These are phyloP conservation scores for Microdochium bolleyi DNA, from an alignment of 2,329 filamentous ascomycete species.

Conservation along the genomic window DNA sequence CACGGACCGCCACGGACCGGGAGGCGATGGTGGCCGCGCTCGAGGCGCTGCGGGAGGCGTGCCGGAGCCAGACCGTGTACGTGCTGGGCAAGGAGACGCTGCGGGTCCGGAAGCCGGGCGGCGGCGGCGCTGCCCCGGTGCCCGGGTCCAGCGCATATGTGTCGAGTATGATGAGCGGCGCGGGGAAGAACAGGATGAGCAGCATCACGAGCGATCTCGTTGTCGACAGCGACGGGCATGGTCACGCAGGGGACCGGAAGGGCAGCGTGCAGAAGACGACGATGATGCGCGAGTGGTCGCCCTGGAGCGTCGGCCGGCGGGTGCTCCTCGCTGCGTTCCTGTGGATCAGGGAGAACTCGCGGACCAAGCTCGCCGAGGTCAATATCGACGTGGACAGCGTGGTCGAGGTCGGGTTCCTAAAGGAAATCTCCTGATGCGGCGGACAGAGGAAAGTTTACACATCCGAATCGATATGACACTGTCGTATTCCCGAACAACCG, in stretches of 20 bases:
- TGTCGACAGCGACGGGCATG: not conserved
- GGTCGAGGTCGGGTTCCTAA: slow-evolving; percentile 59
- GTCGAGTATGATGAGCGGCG: not conserved
- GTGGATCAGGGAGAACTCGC: slow-evolving; percentile 54
- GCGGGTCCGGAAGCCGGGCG: slow-evolving; percentile 28
- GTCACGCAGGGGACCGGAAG: no score
- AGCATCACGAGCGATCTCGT: not conserved
- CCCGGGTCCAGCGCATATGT: no score
- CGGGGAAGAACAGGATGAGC: not conserved
- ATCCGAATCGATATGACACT: no score
- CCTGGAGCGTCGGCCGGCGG: slow-evolving; percentile 2
- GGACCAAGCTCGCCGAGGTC: slow-evolving; percentile 56
- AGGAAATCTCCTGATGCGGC: slow-evolving; percentile 42
- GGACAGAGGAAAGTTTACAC: no score
- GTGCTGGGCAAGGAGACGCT: slow-evolving; percentile 52
- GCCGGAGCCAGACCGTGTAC: slow-evolving; percentile 37
- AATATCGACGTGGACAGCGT: slow-evolving; percentile 46
- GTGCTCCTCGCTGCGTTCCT: slow-evolving; percentile 43
- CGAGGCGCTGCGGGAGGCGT: slow-evolving; percentile 24
- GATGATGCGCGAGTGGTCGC: not conserved
- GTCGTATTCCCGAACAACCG: no score
- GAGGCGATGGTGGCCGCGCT: slow-evolving; percentile 16
- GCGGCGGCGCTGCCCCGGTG: not conserved
- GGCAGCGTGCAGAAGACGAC: not conserved
- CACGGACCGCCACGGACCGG: slow-evolving; percentile 21